A percentile compares a stretch with the other conserved stretches of the same genome.
Conservation (phyloP, 1,284 basidiomycete species). For the Ceratobasidium sp. region DNA sequence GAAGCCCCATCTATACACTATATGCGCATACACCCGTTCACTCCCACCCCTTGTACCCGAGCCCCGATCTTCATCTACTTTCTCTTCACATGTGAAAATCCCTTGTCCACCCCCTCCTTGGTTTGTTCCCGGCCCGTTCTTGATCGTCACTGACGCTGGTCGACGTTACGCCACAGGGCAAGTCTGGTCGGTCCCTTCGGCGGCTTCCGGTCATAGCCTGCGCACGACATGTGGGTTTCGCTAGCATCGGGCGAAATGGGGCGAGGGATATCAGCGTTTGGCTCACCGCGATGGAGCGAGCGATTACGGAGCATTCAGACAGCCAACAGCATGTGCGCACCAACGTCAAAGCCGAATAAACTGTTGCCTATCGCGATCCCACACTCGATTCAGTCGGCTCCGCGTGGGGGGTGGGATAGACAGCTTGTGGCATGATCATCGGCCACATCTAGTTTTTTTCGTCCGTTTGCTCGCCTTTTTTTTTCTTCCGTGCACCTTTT, state of each 20-base stretch:
- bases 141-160: conserved; percentile 22
- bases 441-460: background rate
- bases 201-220: conserved; percentile 91
- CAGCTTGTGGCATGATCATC: background rate
- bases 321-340: background rate
- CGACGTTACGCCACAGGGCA: conserved; percentile 57
- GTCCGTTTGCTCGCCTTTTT: background rate
- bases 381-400: background rate
- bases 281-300: conserved; percentile 79
- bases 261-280: conserved; percentile 65
- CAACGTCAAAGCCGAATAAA: conserved; percentile 5
- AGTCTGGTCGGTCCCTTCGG: conserved; percentile 90
- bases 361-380: background rate
- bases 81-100: background rate
- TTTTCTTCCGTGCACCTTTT: background rate
- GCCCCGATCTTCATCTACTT: background rate
- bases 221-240: conserved; percentile 72
- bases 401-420: background rate
- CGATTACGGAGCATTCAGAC: conserved; percentile 55
- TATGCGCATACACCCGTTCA: background rate
- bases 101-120: background rate
- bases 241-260: conserved; percentile 29
- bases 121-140: conserved; percentile 2
- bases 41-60: background rate
- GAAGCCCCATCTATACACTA: background rate